Conservation (phyloP, 176 grass and related monocot genomes). For the Eragrostis nindensis region DNA sequence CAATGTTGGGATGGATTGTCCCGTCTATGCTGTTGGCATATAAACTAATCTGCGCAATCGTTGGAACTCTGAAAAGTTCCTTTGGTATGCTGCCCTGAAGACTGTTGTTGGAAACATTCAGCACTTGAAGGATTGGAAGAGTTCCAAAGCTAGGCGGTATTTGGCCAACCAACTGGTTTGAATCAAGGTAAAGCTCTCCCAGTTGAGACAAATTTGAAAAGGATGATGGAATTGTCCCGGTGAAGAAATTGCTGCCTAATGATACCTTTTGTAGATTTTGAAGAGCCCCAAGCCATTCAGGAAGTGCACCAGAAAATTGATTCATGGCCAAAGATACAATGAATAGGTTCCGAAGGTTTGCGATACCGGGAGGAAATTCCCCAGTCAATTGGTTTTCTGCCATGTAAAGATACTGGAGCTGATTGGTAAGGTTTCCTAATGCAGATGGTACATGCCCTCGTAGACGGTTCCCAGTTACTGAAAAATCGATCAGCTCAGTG, state of each 20-base stretch:
- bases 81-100: slow-evolving; percentile 9
- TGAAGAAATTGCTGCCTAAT: slow-evolving; percentile 3
- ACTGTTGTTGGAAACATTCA: slow-evolving; percentile 23
- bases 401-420: background rate
- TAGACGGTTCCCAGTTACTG: background rate
- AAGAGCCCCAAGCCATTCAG: background rate
- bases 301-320: background rate
- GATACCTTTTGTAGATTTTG: background rate
- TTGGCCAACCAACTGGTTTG: background rate
- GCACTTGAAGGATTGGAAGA: slow-evolving; percentile 4
- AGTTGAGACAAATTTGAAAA: slow-evolving; percentile 37
- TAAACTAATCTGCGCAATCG: slow-evolving; percentile 7
- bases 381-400: background rate
- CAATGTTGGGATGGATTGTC: background rate
- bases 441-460: background rate
- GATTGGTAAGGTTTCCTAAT: slow-evolving; percentile 4
- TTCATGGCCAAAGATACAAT: background rate
- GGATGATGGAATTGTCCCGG: slow-evolving; percentile 26
- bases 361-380: background rate
- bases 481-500: background rate
- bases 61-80: slow-evolving; percentile 31
- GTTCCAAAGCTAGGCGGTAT: slow-evolving; percentile 27
- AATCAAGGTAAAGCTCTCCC: background rate
- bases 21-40: slow-evolving; percentile 20
- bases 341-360: background rate